A percentile compares a stretch with the other conserved stretches of the same genome.
Conservation (phyloP, 129 eudicot genomes). For the Flaveria bidentis region DNA sequence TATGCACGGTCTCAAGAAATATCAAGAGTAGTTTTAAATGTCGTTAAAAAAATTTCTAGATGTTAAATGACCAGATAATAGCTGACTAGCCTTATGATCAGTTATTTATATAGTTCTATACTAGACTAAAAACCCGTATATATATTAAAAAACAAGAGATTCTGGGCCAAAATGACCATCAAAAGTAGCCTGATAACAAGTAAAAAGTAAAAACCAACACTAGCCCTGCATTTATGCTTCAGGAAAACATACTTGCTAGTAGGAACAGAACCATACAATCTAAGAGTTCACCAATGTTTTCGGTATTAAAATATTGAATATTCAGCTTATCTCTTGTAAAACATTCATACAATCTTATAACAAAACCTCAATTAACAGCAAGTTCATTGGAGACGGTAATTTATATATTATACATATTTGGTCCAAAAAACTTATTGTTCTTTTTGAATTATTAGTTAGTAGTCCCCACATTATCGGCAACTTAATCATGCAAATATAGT, state of each 20-base stretch:
- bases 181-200: background rate
- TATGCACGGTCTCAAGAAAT: too few relatives aligned
- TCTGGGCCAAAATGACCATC: background rate
- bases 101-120: background rate
- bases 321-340: background rate
- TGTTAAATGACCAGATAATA: background rate
- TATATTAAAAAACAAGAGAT: background rate
- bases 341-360: background rate
- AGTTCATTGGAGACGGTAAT: constrained; percentile 10
- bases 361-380: background rate
- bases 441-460: constrained; percentile 8
- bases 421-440: background rate
- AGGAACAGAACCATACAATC: background rate
- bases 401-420: constrained; percentile 9
- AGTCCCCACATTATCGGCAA: constrained; percentile 19
- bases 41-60: too few relatives aligned
- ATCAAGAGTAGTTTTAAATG: too few relatives aligned
- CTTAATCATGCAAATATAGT: constrained; percentile 15
- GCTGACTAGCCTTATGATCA: background rate
- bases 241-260: background rate
- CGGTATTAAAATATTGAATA: background rate
- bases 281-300: background rate
- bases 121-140: too few relatives aligned
- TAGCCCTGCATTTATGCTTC: background rate
- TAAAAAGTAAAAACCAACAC: background rate